Evolutionary conservation across 306 rosid species (phyloP).

Genomic region (Rosa rugosa): DNA sequence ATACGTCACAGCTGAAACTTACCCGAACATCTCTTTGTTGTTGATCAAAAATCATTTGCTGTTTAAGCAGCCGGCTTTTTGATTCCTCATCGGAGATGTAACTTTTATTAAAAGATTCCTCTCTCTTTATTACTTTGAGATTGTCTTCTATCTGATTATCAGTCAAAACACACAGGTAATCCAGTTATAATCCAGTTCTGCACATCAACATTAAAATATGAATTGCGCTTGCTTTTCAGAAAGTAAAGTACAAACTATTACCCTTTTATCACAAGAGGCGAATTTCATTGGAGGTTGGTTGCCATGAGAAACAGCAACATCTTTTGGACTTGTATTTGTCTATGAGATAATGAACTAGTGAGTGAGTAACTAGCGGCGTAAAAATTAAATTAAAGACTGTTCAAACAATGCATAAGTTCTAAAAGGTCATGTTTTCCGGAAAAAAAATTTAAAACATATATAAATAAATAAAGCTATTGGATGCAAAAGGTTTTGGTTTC

Average conservation of each 20-base stretch:
- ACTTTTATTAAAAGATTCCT: constrained; percentile 34
- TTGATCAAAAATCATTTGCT: constrained; percentile 66
- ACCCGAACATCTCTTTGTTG: constrained; percentile 79
- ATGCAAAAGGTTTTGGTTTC: not conserved
- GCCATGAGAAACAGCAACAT: constrained; percentile 37
- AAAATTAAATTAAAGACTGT: not conserved
- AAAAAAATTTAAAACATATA: not conserved
- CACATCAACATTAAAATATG: not conserved
- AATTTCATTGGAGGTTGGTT: constrained; percentile 48
- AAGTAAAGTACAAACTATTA: constrained; percentile 23
- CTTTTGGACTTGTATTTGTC: constrained; percentile 49
- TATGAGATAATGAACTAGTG: constrained; percentile 22
- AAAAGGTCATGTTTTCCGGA: not conserved
- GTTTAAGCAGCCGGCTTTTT: constrained; percentile 49
- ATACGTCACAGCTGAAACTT: constrained; percentile 27
- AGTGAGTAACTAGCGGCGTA: constrained; percentile 12
- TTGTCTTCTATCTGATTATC: constrained; percentile 43
- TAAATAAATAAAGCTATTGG: not conserved
- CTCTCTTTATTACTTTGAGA: constrained; percentile 41
- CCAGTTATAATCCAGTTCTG: constrained; percentile 9
- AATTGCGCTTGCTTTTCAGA: not conserved
- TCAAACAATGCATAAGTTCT: not conserved
- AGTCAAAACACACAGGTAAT: constrained; percentile 13
- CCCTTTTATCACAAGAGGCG: constrained; percentile 52
- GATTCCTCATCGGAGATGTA: constrained; percentile 53